Evolutionary conservation across 805 yeast genomes (phyloP).

Genomic region (Candida jianshihensis): DNA sequence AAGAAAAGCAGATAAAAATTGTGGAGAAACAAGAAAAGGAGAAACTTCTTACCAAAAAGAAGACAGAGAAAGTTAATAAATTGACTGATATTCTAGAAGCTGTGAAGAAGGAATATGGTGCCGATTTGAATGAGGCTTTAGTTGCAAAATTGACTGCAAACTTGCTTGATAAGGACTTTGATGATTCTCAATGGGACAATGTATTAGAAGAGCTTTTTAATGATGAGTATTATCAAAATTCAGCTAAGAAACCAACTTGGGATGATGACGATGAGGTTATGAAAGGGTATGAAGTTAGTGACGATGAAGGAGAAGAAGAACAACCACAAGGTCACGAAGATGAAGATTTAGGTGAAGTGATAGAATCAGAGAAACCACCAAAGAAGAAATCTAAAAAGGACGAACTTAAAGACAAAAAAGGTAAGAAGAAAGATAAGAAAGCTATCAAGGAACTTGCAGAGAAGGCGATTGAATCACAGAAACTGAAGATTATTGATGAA

Average conservation of each 20-base stretch:
- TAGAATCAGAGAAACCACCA: constrained; percentile 22
- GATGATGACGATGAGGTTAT: constrained; percentile 51
- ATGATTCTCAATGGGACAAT: constrained; percentile 85
- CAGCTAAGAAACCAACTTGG: constrained; percentile 55
- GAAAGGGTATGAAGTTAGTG: constrained; percentile 29
- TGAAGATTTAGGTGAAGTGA: constrained; percentile 21
- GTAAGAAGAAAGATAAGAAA: constrained; percentile 55
- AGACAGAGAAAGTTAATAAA: constrained; percentile 68
- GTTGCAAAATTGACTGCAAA: constrained; percentile 65
- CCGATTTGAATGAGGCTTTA: constrained; percentile 46
- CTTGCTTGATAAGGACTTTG: constrained; percentile 80
- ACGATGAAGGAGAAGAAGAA: constrained; percentile 20
- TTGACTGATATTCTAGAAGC: constrained; percentile 57
- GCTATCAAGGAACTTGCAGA: constrained; percentile 63
- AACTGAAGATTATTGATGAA: constrained; percentile 58
- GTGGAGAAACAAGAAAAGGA: constrained; percentile 49
- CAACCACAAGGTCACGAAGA: constrained; percentile 36
- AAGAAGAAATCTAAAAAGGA: constrained; percentile 44
- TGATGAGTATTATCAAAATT: constrained; percentile 70
- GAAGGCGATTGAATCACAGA: constrained; percentile 68
- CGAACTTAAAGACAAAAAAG: constrained; percentile 48
- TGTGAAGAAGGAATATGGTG: constrained; percentile 35
- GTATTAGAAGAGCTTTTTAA: constrained; percentile 80
- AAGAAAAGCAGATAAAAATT: constrained; percentile 46
- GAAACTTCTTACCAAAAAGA: constrained; percentile 60